Percentiles rank a stretch among this genome's conserved stretches.
Evolutionary conservation across 2,329 filamentous ascomycete genomes (phyloP).

Genomic region (Ramularia collo-cygni): DNA sequence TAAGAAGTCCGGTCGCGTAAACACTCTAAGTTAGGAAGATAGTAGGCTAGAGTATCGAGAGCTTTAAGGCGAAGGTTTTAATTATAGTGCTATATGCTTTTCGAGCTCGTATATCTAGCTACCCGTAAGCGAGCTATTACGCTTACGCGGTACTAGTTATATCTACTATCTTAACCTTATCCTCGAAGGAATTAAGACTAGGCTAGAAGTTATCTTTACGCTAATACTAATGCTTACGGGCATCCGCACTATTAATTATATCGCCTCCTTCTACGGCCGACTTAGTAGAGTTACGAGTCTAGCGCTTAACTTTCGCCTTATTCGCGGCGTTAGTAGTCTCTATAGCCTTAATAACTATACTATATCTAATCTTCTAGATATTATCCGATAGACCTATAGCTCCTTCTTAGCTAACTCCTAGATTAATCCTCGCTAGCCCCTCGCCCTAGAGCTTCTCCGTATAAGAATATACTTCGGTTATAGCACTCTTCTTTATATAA

Average conservation of each 20-base stretch:
- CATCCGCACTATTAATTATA: conserved; percentile 1
- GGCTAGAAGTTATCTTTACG: not conserved
- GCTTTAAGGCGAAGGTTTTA: too few species aligned
- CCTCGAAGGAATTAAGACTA: not conserved
- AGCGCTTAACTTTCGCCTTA: not conserved
- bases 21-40: too few species aligned
- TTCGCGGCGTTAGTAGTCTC: not conserved
- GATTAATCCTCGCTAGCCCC: not conserved
- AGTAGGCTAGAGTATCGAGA: too few species aligned
- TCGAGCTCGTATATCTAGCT: too few species aligned
- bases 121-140: too few species aligned
- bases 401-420: not conserved
- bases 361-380: not conserved
- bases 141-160: not conserved
- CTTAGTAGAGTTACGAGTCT: conserved; percentile 1
- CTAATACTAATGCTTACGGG: not conserved
- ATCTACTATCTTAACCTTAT: not conserved
- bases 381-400: not conserved
- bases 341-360: not conserved
- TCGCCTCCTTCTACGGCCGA: not conserved
- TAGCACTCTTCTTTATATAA: conserved; percentile 3
- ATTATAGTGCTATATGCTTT: too few species aligned
- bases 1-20: too few species aligned
- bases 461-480: not conserved
- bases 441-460: not conserved